A percentile compares a stretch with the other conserved stretches of the same genome.
These are phyloP conservation scores for Dioscorea alata DNA, from an alignment of 106 monocot species.

Conservation along the genomic window DNA sequence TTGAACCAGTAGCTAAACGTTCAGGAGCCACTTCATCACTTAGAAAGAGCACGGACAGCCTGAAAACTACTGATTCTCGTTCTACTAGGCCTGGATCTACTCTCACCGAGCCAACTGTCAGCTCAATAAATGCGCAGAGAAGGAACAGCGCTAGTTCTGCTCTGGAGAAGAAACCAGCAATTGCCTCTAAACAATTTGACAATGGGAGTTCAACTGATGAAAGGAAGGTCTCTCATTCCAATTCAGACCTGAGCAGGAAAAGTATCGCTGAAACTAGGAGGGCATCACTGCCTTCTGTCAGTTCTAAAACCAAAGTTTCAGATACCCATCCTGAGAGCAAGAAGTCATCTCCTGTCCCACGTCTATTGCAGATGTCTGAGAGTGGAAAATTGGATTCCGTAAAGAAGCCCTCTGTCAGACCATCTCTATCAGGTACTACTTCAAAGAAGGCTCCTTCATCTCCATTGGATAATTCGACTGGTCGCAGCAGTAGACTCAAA, in stretches of 20 bases:
- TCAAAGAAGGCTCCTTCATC: constrained; percentile 30
- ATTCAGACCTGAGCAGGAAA: constrained; percentile 29
- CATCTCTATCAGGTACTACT: constrained; percentile 25
- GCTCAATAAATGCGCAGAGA: constrained; percentile 28
- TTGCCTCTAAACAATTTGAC: constrained; percentile 18
- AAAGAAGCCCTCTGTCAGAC: constrained; percentile 29
- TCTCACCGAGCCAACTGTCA: constrained; percentile 29
- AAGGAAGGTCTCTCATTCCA: constrained; percentile 27
- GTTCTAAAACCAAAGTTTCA: constrained; percentile 13
- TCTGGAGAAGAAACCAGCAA: constrained; percentile 13
- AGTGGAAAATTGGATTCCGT: constrained; percentile 20
- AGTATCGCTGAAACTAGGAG: constrained; percentile 20
- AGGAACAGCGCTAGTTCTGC: constrained; percentile 62
- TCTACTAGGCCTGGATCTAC: constrained; percentile 23
- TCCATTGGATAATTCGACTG: constrained; percentile 26
- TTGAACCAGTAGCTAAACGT: constrained; percentile 1
- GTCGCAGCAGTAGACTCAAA: constrained; percentile 26
- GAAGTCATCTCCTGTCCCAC: constrained; percentile 19
- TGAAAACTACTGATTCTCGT: constrained; percentile 8
- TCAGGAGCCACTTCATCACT: constrained; percentile 11
- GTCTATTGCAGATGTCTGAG: constrained; percentile 13
- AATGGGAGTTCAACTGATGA: constrained; percentile 17
- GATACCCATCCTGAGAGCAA: constrained; percentile 6
- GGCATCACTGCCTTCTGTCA: constrained; percentile 34
- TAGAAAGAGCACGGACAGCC: constrained; percentile 18